Evolutionary conservation across 345 rosid genomes (phyloP), one percentile per base, ranked within the genome.

Genomic region (Ceriops decandra): DNA sequence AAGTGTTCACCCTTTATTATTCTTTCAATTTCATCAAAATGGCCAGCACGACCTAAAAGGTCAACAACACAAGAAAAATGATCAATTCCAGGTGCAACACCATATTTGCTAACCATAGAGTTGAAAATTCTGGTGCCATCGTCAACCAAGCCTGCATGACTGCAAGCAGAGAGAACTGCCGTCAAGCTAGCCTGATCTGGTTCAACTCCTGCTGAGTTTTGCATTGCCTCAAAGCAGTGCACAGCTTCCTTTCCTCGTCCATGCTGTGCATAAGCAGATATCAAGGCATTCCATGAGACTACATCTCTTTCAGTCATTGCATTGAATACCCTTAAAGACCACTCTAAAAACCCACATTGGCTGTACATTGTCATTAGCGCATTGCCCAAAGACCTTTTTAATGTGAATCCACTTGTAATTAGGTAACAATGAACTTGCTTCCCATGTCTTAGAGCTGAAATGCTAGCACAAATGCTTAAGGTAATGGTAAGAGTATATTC

Each of bases 41-140:
- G 74, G 56, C 97, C 96, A 3, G 89, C 90, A 67, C 90, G 87
- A 36, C 89, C 93, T 66, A 89, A 79, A 74, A 89, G 93, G 75
- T 87, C 93, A 38, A 85, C 80, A 73, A 91, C 64, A 72, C 93
- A 91, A 22, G 93, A 85, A 52, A 91, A 69, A 52, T 89, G 97
- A 80, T 84, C 90, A 26, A 79, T 81, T 52, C 65, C 80, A 15
- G 87, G 93, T 49, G 35, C 46, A 47, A 84, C 22, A 47, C 88
- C 73, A 57, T 76, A 76, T 33, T 68, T 62, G 69, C 67, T 80
- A 63, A 82, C 75, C 89, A 91, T 86, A 30, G 81, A 76, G 68
- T 82, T 73, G 68, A 89, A 85, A 57, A 86, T 76, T 60, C 76
- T 77, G 46, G 78, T 68, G 53, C 90, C 93, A 47, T 87, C 85